These are phyloP conservation scores for Camptophora hylomeconis DNA, from an alignment of 2,329 filamentous ascomycete species.

Conservation along the genomic window DNA sequence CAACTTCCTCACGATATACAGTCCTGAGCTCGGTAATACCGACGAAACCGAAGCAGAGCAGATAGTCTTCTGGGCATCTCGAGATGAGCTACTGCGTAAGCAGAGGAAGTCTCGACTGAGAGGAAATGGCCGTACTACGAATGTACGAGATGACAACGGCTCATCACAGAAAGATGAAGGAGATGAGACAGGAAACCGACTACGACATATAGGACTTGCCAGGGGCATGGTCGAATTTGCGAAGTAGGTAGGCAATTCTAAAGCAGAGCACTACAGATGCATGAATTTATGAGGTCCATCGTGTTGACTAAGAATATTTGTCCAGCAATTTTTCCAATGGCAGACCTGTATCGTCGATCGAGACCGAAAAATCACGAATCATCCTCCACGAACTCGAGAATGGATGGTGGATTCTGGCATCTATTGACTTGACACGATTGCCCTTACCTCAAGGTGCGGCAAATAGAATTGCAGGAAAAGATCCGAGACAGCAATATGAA, in stretches of 20 bases:
- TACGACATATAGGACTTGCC: constrained; percentile 87
- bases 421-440: constrained; percentile 67
- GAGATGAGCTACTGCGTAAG: constrained; percentile 17
- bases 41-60: constrained; percentile 67
- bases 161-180: constrained; percentile 27
- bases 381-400: constrained; percentile 76
- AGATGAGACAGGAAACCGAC: constrained; percentile 68
- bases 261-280: constrained; percentile 2
- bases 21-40: constrained; percentile 61
- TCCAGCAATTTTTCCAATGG: constrained; percentile 66
- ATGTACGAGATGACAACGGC: no score
- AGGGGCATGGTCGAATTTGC: constrained; percentile 95
- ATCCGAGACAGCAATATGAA: constrained; percentile 39
- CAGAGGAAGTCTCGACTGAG: constrained; percentile 13
- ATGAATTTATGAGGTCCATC: constrained; percentile 9
- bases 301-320: background rate
- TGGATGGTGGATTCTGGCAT: constrained; percentile 94
- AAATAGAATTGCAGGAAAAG: constrained; percentile 26
- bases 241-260: constrained; percentile 33
- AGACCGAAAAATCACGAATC: constrained; percentile 79
- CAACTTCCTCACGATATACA: constrained; percentile 89
- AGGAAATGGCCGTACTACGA: constrained; percentile 3
- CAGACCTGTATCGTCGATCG: constrained; percentile 66
- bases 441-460: constrained; percentile 23
- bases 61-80: constrained; percentile 83